A percentile compares a stretch with the other conserved stretches of the same genome.
Conservation (phyloP, 2,329 filamentous ascomycete species). For the Huntiella abstrusa region DNA sequence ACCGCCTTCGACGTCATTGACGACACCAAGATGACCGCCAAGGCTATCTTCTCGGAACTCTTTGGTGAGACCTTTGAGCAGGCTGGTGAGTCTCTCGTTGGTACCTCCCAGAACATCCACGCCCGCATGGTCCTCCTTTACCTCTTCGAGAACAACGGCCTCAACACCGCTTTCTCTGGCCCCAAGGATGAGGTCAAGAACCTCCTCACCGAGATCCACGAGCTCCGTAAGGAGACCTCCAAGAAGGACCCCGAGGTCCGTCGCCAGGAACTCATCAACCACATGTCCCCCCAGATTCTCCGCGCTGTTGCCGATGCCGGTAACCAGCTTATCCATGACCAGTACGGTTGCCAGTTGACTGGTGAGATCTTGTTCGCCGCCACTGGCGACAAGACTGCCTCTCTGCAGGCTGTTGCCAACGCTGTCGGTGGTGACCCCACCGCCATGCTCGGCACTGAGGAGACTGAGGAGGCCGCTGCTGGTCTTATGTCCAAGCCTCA, state of each 20-base stretch:
- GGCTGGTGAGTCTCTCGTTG: slow-evolving; percentile 44
- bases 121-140: slow-evolving; percentile 56
- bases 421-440: slow-evolving; percentile 39
- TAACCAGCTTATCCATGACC: slow-evolving; percentile 48
- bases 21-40: slow-evolving; percentile 75
- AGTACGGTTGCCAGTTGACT: slow-evolving; percentile 75
- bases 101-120: slow-evolving; percentile 45
- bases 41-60: slow-evolving; percentile 73
- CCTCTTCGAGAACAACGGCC: slow-evolving; percentile 49
- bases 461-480: slow-evolving; percentile 11
- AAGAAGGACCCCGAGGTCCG: slow-evolving; percentile 76
- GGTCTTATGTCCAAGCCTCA: slow-evolving; percentile 25
- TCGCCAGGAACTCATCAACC: slow-evolving; percentile 55
- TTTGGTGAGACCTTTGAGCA: slow-evolving; percentile 50
- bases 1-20: slow-evolving; percentile 82
- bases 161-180: slow-evolving; percentile 43
- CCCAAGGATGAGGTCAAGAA: slow-evolving; percentile 41
- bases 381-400: slow-evolving; percentile 55
- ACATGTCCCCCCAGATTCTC: slow-evolving; percentile 57
- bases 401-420: slow-evolving; percentile 50
- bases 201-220: slow-evolving; percentile 51
- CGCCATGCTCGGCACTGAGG: slow-evolving; percentile 18
- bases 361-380: slow-evolving; percentile 63
- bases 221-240: slow-evolving; percentile 63
- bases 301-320: slow-evolving; percentile 52